phyloP scores from a whole-genome alignment of 345 rosid genomes.

The Heritiera littoralis region DNA sequence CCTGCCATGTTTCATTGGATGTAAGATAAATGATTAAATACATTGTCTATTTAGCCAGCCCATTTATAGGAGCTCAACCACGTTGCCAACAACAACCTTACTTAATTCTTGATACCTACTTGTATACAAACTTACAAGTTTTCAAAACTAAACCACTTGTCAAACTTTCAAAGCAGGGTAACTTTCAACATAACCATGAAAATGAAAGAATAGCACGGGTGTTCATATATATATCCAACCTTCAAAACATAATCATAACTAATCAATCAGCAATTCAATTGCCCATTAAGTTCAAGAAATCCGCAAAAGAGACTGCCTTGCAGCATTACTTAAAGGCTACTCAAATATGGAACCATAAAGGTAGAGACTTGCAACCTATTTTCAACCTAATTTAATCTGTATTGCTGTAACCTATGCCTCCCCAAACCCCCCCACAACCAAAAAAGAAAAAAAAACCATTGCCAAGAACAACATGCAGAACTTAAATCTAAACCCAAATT shows the following conservation, averaged over 20 bases:
- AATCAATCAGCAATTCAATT: background rate
- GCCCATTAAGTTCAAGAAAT: background rate
- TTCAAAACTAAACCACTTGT: background rate
- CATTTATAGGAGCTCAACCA: background rate
- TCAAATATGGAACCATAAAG: constrained; percentile 10
- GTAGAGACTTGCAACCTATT: background rate
- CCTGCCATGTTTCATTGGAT: background rate
- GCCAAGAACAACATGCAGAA: background rate
- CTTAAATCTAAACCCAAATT: background rate
- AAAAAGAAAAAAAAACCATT: too few relatives aligned
- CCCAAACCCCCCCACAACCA: background rate
- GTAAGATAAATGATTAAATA: background rate
- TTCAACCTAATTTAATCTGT: background rate
- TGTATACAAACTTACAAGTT: background rate
- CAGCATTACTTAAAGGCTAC: background rate
- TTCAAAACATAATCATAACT: background rate
- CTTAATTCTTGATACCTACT: background rate
- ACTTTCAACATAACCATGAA: background rate
- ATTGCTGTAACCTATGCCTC: background rate
- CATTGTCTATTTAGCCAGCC: constrained; percentile 3
- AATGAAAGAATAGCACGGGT: background rate
- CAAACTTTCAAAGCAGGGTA: background rate
- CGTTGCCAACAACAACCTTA: background rate
- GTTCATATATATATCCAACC: background rate
- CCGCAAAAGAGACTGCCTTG: background rate